phyloP scores from a whole-genome alignment of 768 basidiomycete genomes.

The Leccinum aurantiacum region DNA sequence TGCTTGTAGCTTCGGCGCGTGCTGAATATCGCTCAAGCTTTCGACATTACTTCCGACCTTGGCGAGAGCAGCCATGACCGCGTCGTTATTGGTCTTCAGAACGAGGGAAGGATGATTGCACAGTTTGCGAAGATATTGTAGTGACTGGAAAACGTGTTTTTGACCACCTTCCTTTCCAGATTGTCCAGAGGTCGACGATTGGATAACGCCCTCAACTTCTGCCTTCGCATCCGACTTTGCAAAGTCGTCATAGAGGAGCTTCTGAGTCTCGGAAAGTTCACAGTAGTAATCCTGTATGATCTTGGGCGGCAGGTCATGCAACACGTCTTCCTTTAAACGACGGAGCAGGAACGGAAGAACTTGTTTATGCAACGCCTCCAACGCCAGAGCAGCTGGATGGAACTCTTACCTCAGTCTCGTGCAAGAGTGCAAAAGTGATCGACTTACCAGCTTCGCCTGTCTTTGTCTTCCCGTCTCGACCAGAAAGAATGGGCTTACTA shows the following conservation, averaged over 20 bases:
- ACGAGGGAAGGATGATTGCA: constrained; percentile 97
- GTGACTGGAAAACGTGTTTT: constrained; percentile 92
- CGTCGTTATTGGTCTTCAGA: constrained; percentile 67
- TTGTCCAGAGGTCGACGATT: constrained; percentile 36
- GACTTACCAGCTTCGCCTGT: constrained; percentile 88
- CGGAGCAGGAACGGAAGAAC: constrained; percentile 97
- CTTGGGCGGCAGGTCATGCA: constrained; percentile 94
- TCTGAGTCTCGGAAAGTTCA: constrained; percentile 93
- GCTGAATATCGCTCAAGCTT: constrained; percentile 74
- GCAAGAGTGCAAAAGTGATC: neutral
- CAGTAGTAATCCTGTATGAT: constrained; percentile 99
- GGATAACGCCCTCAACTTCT: constrained; percentile 65
- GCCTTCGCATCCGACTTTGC: constrained; percentile 70
- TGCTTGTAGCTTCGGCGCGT: constrained; percentile 93
- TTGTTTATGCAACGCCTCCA: constrained; percentile 97
- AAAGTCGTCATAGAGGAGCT: constrained; percentile 92
- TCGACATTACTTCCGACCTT: constrained; percentile 48
- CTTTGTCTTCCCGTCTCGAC: constrained; percentile 93
- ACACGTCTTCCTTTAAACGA: constrained; percentile 94
- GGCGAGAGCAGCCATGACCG: constrained; percentile 55
- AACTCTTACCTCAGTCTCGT: constrained; percentile 1
- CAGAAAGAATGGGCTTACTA: constrained; percentile 92
- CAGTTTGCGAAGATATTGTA: constrained; percentile 95
- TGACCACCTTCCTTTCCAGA: constrained; percentile 49
- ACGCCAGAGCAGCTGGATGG: constrained; percentile 77